phyloP scores from a whole-genome alignment of 768 basidiomycete species.

The Leucosporidium scottii region DNA sequence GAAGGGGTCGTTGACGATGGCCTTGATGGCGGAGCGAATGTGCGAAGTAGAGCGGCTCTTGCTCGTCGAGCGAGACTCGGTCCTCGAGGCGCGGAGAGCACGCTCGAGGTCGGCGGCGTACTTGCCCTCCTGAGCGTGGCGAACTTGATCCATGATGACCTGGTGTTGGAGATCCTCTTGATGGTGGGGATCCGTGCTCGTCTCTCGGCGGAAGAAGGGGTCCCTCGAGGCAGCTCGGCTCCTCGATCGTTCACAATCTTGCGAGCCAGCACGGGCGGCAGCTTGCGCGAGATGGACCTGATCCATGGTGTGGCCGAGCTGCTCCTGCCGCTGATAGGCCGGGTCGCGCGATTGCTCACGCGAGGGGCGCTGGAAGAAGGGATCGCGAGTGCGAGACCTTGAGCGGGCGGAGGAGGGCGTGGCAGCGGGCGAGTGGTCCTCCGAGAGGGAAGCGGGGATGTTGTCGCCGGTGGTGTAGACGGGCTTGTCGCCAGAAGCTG shows the following conservation, averaged over 20 bases:
- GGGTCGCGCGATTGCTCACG: background rate
- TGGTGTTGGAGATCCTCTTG: conserved; percentile 2
- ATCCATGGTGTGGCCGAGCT: no score
- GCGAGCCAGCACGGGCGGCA: no score
- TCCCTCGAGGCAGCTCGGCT: background rate
- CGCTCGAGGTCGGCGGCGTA: conserved; percentile 4
- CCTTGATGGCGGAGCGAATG: background rate
- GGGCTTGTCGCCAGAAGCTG: no score
- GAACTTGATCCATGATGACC: background rate
- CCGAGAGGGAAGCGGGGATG: no score
- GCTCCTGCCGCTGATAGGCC: background rate
- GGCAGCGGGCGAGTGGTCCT: background rate
- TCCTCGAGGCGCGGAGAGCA: background rate
- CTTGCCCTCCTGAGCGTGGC: conserved; percentile 3
- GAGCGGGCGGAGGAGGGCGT: background rate
- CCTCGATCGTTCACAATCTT: no score
- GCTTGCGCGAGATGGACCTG: no score
- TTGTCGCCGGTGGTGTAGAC: no score
- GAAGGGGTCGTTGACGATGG: conserved; percentile 12
- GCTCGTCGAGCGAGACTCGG: background rate
- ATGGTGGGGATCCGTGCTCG: background rate
- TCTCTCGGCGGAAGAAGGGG: conserved; percentile 3
- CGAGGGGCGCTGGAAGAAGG: background rate
- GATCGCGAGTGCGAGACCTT: background rate
- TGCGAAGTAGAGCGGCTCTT: background rate